Evolutionary conservation across 1,284 basidiomycete species (phyloP), one percentile per base, ranked within the genome.

Genomic region (Sutorius eximius): DNA sequence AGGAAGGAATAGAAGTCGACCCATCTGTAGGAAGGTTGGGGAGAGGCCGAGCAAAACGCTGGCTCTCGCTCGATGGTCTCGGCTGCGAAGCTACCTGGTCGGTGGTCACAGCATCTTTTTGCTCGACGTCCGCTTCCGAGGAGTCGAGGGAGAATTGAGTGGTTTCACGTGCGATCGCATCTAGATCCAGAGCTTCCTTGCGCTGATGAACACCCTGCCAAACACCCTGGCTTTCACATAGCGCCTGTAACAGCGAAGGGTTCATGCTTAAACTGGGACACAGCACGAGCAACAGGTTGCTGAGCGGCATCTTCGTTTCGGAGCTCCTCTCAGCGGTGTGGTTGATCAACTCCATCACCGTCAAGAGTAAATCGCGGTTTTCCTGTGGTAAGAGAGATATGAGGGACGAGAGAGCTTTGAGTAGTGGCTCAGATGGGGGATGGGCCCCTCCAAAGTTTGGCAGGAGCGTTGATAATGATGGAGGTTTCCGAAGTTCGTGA

Each of bases 291-390:
- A 93, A 72, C 59, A 93, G 69, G 65, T 93, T 93, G 66, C 85
- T 87, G 60, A 93, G 67, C 1, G 89, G 89, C 91, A 93, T 93
- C 75, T 89, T 91, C 34, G 89, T 93, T 65, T 83, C 81, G 59
- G 78, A 80, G 60, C 77, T 78, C 53, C 79, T 77, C 51, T 74
- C 75, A 0, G 86, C 82, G 2, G 89, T 91, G 38, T 79, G 82
- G 50, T 78, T 82, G 61, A 92, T 87, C 40, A 92, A 75, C 54
- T 91, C 87, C 15, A 82, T 78, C 24, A 91, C 82, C 1, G 89
- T 91, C 53, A 80, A 76, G 46, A 91, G 73, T 32, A 92, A 73
- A 64, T 91, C 88, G 32, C 82, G 78, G 59, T 91, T 91, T 68
- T 89, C 88, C 52, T 69, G 70, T 0, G 89, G 90, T 0, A 92